Evolutionary conservation across 2,329 filamentous ascomycete genomes (phyloP).

Genomic region (Fusarium duplospermum): DNA sequence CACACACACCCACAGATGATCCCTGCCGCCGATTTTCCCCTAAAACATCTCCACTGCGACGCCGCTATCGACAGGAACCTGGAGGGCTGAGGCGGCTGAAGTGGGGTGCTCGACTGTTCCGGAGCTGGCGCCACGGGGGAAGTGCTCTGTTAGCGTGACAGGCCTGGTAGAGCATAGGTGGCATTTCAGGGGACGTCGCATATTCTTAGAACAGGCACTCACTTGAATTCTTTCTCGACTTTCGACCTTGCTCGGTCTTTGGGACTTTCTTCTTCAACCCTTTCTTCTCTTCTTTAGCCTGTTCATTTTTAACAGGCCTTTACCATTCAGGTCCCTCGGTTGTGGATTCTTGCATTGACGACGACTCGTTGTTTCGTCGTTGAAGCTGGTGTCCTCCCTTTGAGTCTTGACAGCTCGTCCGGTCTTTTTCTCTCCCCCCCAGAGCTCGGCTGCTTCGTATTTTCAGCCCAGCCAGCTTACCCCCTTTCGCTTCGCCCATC

Average conservation of each 20-base stretch:
- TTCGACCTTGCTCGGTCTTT: slow-evolving; percentile 25
- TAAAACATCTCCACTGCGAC: slow-evolving; percentile 36
- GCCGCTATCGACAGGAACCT: slow-evolving; percentile 34
- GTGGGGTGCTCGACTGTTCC: slow-evolving; percentile 41
- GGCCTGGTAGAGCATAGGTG: slow-evolving; percentile 45
- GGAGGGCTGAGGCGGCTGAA: slow-evolving; percentile 32
- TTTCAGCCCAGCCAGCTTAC: slow-evolving; percentile 5
- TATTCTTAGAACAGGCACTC: slow-evolving; percentile 39
- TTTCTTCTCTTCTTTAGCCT: slow-evolving; percentile 36
- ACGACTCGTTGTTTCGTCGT: slow-evolving; percentile 37
- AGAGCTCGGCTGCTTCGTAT: slow-evolving; percentile 33
- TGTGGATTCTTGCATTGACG: slow-evolving; percentile 39
- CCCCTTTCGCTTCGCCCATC: slow-evolving; percentile 34
- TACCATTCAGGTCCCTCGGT: slow-evolving; percentile 31
- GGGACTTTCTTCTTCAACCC: slow-evolving; percentile 38
- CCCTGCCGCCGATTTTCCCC: slow-evolving; percentile 38
- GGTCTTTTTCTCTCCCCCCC: slow-evolving; percentile 42
- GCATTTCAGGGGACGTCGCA: slow-evolving; percentile 47
- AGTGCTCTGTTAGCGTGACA: slow-evolving; percentile 17
- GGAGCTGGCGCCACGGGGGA: slow-evolving; percentile 4
- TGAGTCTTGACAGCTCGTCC: slow-evolving; percentile 53
- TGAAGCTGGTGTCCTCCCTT: slow-evolving; percentile 41
- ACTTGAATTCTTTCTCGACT: slow-evolving; percentile 32
- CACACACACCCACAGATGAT: slow-evolving; percentile 1
- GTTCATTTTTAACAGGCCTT: slow-evolving; percentile 29